Evolutionary conservation across 1,139 yeast species (phyloP).

Genomic region (Blastobotrys indianensis): DNA sequence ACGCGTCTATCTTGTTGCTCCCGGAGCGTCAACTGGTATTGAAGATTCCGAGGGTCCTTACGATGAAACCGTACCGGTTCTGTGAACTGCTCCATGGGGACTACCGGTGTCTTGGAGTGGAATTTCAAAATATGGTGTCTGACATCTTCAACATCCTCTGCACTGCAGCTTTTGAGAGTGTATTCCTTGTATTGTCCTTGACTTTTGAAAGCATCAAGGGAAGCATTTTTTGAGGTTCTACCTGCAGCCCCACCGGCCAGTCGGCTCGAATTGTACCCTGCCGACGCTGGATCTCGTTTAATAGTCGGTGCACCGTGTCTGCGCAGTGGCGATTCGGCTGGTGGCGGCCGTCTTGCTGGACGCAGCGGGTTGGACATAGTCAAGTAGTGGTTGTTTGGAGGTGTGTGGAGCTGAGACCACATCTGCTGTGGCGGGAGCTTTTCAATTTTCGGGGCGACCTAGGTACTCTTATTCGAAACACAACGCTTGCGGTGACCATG

Average conservation of each 20-base stretch:
- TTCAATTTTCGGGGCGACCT: not conserved
- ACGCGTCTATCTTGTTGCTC: slow-evolving; percentile 41
- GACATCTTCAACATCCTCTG: slow-evolving; percentile 65
- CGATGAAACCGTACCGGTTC: slow-evolving; percentile 83
- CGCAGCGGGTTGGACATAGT: not conserved
- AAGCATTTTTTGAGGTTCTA: no score
- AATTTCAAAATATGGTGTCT: slow-evolving; percentile 80
- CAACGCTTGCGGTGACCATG: slow-evolving; percentile 2
- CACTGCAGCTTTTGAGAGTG: slow-evolving; percentile 66
- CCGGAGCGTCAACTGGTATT: slow-evolving; percentile 66
- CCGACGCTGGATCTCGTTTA: no score
- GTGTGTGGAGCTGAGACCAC: not conserved
- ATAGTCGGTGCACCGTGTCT: no score
- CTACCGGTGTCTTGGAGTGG: slow-evolving; percentile 65
- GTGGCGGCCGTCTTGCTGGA: not conserved
- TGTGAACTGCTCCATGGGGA: slow-evolving; percentile 64
- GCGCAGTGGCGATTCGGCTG: no score
- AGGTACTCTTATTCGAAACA: not conserved
- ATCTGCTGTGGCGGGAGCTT: not conserved
- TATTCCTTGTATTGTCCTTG: slow-evolving; percentile 46
- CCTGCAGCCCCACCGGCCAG: no score
- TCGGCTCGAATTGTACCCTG: no score
- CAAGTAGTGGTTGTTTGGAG: not conserved
- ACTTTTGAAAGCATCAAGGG: no score
- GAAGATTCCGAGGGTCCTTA: slow-evolving; percentile 86